phyloP scores from a whole-genome alignment of 1,284 basidiomycete species.

The Ceratorhiza oryzae-sativae region DNA sequence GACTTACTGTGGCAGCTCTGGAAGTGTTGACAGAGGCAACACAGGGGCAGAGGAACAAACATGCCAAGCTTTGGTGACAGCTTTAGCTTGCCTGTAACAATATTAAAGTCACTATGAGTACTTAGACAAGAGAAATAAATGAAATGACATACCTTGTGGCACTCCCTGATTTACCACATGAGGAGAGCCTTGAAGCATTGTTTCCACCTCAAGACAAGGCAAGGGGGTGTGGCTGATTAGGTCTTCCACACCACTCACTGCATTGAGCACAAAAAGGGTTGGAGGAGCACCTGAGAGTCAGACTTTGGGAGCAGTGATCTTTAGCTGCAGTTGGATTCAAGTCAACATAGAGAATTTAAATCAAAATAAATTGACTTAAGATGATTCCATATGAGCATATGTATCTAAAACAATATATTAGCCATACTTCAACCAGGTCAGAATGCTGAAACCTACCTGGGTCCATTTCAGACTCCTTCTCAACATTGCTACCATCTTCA shows the following conservation, averaged over 20 bases:
- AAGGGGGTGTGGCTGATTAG: background rate
- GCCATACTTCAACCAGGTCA: too few species aligned
- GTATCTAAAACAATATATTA: too few species aligned
- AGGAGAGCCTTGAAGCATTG: background rate
- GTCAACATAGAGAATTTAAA: background rate
- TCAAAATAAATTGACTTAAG: background rate
- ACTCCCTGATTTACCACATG: background rate
- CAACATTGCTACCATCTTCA: background rate
- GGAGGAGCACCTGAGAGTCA: constrained; percentile 4
- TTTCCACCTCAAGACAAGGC: background rate
- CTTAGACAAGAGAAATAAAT: background rate
- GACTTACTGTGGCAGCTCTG: background rate
- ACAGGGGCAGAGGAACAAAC: background rate
- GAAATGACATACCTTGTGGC: background rate
- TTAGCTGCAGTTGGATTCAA: background rate
- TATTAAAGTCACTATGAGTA: background rate
- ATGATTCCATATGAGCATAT: background rate
- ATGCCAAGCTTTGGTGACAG: background rate
- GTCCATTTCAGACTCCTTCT: background rate
- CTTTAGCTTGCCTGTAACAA: background rate
- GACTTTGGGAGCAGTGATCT: background rate
- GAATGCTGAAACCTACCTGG: background rate
- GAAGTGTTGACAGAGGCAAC: background rate
- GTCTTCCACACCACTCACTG: background rate
- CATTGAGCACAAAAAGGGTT: background rate